phyloP scores from a whole-genome alignment of 352 stramenopile species.

The Phytophthora uliginosa region DNA sequence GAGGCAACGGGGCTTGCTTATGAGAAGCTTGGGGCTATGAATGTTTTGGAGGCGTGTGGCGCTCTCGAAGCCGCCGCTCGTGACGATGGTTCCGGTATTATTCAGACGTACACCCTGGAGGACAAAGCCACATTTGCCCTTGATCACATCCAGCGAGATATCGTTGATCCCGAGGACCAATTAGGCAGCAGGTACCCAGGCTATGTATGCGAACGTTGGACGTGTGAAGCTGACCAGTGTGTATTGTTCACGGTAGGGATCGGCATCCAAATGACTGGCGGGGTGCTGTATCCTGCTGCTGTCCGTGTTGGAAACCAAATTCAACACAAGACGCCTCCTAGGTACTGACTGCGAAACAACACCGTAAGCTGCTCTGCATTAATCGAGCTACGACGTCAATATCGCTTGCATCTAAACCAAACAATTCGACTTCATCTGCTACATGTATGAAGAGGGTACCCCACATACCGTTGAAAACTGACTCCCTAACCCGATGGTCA shows the following conservation, averaged over 20 bases:
- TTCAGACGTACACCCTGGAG: constrained; percentile 12
- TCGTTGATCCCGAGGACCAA: constrained; percentile 10
- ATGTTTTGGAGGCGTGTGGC: constrained; percentile 10
- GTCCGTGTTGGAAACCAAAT: background rate
- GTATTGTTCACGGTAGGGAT: background rate
- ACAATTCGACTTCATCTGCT: too few relatives aligned
- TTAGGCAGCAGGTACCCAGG: constrained; percentile 1
- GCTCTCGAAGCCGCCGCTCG: constrained; percentile 8
- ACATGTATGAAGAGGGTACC: too few relatives aligned
- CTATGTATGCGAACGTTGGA: background rate
- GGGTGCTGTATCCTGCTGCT: background rate
- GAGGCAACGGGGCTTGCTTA: constrained; percentile 10
- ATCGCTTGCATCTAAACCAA: too few relatives aligned
- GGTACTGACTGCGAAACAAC: too few relatives aligned
- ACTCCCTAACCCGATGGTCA: too few relatives aligned
- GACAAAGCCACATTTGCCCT: constrained; percentile 14
- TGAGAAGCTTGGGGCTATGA: constrained; percentile 10
- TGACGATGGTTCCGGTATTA: constrained; percentile 3
- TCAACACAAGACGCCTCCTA: background rate
- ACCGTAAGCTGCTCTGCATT: too few relatives aligned
- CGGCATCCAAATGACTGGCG: background rate
- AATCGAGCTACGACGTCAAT: too few relatives aligned
- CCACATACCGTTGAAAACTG: too few relatives aligned
- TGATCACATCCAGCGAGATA: constrained; percentile 17
- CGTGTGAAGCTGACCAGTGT: background rate